phyloP scores from a whole-genome alignment of 2,329 filamentous ascomycete genomes.

The Aspergillus sp. region DNA sequence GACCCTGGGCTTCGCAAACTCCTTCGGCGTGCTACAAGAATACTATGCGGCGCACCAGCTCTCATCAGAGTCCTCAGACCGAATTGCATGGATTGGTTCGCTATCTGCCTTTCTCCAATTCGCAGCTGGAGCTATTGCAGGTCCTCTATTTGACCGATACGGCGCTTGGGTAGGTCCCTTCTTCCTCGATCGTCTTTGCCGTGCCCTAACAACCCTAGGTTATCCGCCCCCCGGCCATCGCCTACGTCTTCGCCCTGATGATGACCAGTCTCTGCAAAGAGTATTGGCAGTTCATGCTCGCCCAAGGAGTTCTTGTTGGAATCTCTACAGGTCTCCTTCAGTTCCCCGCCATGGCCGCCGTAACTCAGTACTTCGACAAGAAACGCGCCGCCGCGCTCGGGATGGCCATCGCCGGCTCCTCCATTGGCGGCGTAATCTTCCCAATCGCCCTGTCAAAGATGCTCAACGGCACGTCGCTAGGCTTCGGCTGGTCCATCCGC shows the following conservation, averaged over 20 bases:
- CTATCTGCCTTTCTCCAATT: slow-evolving; percentile 33
- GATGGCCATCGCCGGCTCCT: slow-evolving; percentile 48
- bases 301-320: slow-evolving; percentile 24
- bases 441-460: slow-evolving; percentile 48
- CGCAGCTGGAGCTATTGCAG: slow-evolving; percentile 19
- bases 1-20: slow-evolving; percentile 45
- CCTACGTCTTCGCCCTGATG: slow-evolving; percentile 59
- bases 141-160: slow-evolving; percentile 26
- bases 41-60: slow-evolving; percentile 49
- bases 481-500: slow-evolving; percentile 55
- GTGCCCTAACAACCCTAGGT: slow-evolving; percentile 7
- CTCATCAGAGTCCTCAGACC: slow-evolving; percentile 38
- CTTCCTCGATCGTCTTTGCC: not conserved
- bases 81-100: slow-evolving; percentile 49
- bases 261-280: slow-evolving; percentile 58
- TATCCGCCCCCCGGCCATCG: slow-evolving; percentile 15
- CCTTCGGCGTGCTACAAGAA: slow-evolving; percentile 48
- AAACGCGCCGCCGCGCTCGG: slow-evolving; percentile 51
- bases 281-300: slow-evolving; percentile 54
- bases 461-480: slow-evolving; percentile 48
- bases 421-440: slow-evolving; percentile 55
- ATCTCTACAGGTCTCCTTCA: slow-evolving; percentile 41
- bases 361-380: slow-evolving; percentile 51
- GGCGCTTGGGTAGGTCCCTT: slow-evolving; percentile 19
- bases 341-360: slow-evolving; percentile 47